Conservation (phyloP, 1,139 yeast species). For the Geotrichum cucujoidarum region DNA sequence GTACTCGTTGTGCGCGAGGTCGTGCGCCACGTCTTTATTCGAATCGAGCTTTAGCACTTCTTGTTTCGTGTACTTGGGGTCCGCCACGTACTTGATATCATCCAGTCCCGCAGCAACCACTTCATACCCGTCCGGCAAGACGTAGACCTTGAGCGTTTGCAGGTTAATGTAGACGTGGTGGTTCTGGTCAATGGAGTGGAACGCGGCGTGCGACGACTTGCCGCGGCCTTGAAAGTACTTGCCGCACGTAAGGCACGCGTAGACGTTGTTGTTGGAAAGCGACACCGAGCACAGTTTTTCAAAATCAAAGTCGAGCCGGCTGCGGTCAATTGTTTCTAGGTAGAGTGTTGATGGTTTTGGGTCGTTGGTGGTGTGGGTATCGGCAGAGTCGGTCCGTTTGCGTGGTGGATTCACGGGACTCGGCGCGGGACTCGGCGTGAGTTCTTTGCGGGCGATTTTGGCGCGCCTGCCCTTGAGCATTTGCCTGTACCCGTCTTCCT, state of each 20-base stretch:
- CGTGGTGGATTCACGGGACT: not conserved
- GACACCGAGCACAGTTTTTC: conserved; percentile 64
- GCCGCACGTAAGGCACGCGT: conserved; percentile 73
- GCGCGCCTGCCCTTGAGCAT: conserved; percentile 1
- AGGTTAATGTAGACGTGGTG: conserved; percentile 64
- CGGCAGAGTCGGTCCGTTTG: not conserved
- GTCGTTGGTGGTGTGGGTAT: not conserved
- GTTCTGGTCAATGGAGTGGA: conserved; percentile 56
- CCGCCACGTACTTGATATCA: conserved; percentile 50
- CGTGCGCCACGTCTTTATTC: conserved; percentile 31
- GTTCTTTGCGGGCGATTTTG: not conserved
- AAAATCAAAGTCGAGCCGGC: conserved; percentile 61
- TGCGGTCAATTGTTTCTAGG: conserved; percentile 53
- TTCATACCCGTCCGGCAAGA: conserved; percentile 58
- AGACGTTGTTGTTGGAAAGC: conserved; percentile 55
- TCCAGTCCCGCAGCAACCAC: conserved; percentile 40
- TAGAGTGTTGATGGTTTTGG: conserved; percentile 33
- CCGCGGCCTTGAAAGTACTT: conserved; percentile 68
- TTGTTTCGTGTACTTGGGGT: conserved; percentile 46
- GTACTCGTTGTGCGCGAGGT: conserved; percentile 46
- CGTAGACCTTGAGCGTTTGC: conserved; percentile 45
- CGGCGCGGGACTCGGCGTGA: no score
- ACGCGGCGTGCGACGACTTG: conserved; percentile 57
- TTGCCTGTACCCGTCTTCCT: conserved; percentile 15
- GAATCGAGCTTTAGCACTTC: conserved; percentile 36